These are phyloP conservation scores for Leavenworthia alabamica DNA, from an alignment of 345 rosid species.

Conservation along the genomic window DNA sequence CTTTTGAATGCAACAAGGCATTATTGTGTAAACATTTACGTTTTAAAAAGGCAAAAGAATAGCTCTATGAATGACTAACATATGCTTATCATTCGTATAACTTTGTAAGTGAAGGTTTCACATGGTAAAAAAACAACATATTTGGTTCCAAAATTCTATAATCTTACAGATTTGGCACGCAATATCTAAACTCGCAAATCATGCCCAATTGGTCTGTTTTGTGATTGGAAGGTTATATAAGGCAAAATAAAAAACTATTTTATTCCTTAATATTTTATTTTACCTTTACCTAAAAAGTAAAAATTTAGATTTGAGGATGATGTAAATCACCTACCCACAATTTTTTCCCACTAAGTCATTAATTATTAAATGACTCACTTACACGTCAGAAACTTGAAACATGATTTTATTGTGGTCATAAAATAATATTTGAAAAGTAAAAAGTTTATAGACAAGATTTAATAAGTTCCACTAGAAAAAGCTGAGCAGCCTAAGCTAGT, in stretches of 20 bases:
- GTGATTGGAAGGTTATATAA: slow-evolving; percentile 19
- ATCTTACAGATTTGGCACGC: slow-evolving; percentile 23
- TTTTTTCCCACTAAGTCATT: background rate
- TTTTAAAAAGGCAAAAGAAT: background rate
- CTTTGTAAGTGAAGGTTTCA: slow-evolving; percentile 12
- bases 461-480: slow-evolving; percentile 24
- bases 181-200: slow-evolving; percentile 22
- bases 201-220: slow-evolving; percentile 20
- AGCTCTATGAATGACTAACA: background rate
- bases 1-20: background rate
- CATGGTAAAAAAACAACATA: slow-evolving; percentile 16
- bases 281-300: slow-evolving; percentile 26
- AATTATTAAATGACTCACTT: slow-evolving; percentile 20
- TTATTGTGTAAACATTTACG: background rate
- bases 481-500: slow-evolving; percentile 19
- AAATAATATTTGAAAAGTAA: background rate
- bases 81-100: background rate
- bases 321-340: slow-evolving; percentile 15
- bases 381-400: slow-evolving; percentile 31
- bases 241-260: slow-evolving; percentile 14
- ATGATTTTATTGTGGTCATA: slow-evolving; percentile 22
- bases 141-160: slow-evolving; percentile 5
- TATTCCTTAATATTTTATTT: slow-evolving; percentile 17
- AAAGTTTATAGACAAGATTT: slow-evolving; percentile 9
- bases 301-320: slow-evolving; percentile 26